Evolutionary conservation across 2,329 filamentous ascomycete genomes (phyloP).

Genomic region (Magnaporthiopsis poae): DNA sequence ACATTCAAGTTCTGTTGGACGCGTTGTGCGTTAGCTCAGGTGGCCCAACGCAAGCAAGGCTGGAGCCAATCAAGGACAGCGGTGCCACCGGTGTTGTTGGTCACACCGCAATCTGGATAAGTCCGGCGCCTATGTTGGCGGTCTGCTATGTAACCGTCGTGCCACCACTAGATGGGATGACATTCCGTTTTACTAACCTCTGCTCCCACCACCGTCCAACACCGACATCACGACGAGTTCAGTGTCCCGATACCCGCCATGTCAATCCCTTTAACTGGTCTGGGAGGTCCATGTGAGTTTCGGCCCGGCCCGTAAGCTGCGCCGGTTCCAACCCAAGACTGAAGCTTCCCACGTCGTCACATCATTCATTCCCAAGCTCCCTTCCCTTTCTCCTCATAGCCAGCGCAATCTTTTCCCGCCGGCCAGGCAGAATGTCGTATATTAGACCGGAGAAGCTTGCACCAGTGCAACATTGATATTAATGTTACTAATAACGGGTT

Average conservation of each 20-base stretch:
- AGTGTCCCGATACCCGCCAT: constrained; percentile 14
- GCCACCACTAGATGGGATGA: too few relatives aligned
- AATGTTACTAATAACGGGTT: background rate
- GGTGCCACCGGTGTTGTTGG: too few relatives aligned
- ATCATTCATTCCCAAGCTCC: background rate
- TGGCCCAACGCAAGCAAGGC: background rate
- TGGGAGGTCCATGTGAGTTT: constrained; percentile 36
- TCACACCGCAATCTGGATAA: background rate
- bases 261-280: constrained; percentile 33
- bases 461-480: background rate
- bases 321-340: background rate
- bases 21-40: background rate
- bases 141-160: background rate
- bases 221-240: background rate
- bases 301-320: too few relatives aligned
- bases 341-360: background rate
- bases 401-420: background rate
- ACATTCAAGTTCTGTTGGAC: too few relatives aligned
- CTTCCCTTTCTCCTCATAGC: background rate
- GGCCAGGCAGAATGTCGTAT: background rate
- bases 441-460: background rate
- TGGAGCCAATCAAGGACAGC: background rate
- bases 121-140: background rate
- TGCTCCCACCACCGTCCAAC: background rate
- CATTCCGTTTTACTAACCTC: background rate